A percentile compares a stretch with the other conserved stretches of the same genome.
Evolutionary conservation across 2,329 filamentous ascomycete genomes (phyloP).

Genomic region (Aureobasidium musti): DNA sequence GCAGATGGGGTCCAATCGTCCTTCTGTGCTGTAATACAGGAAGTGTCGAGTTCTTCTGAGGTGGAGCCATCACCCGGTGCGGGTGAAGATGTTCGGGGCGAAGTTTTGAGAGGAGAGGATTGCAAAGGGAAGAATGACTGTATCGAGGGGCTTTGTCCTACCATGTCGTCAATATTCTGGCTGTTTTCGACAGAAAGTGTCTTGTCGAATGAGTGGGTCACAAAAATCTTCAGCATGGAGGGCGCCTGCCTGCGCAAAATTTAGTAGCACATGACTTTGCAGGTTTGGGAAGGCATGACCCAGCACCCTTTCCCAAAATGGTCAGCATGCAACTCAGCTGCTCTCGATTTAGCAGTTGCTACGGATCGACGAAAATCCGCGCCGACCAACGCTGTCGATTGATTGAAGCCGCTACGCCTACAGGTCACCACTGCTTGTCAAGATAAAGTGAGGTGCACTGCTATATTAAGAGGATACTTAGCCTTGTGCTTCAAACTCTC

Average conservation of each 20-base stretch:
- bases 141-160: conserved; percentile 42
- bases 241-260: background rate
- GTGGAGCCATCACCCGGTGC: conserved; percentile 57
- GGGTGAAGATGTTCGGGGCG: conserved; percentile 27
- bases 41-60: conserved; percentile 45
- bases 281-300: background rate
- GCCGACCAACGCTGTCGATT: background rate
- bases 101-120: conserved; percentile 34
- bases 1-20: conserved; percentile 52
- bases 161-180: background rate
- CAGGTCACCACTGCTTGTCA: background rate
- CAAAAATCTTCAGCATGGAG: background rate
- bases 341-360: background rate
- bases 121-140: conserved; percentile 47
- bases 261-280: background rate
- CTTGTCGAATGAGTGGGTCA: background rate
- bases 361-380: background rate
- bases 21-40: conserved; percentile 32
- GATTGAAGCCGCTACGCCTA: background rate
- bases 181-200: background rate
- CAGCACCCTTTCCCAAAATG: background rate
- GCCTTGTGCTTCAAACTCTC: conserved; percentile 23
- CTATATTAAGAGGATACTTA: background rate
- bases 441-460: background rate
- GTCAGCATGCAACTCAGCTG: background rate